Evolutionary conservation across 108 stramenopile species (phyloP).

Genomic region (Pseudonitzschia pungens): DNA sequence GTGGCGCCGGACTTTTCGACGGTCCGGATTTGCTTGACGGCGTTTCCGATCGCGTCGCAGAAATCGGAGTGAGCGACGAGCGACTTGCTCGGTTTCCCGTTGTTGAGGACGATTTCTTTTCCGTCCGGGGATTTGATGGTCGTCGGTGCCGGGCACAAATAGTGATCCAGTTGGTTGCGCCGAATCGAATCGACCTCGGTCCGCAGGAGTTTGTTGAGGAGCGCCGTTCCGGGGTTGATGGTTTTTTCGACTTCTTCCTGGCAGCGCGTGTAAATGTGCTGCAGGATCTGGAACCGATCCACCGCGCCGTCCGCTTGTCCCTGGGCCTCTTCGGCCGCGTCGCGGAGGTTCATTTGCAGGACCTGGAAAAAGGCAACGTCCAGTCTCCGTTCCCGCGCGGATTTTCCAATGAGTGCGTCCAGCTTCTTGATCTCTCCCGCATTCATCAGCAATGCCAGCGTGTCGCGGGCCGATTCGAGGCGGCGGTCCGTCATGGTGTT

Average conservation of each 20-base stretch:
- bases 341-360: slow-evolving; percentile 71
- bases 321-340: slow-evolving; percentile 46
- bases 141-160: slow-evolving; percentile 68
- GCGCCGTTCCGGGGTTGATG: slow-evolving; percentile 71
- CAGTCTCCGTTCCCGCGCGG: slow-evolving; percentile 65
- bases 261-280: slow-evolving; percentile 85
- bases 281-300: slow-evolving; percentile 67
- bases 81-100: slow-evolving; percentile 23
- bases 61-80: slow-evolving; percentile 68
- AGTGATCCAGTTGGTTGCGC: slow-evolving; percentile 69
- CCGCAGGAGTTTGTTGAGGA: slow-evolving; percentile 79
- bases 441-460: slow-evolving; percentile 54
- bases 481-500: slow-evolving; percentile 52
- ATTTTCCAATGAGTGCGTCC: slow-evolving; percentile 77
- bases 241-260: slow-evolving; percentile 86
- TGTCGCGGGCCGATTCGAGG: slow-evolving; percentile 51
- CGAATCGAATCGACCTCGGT: slow-evolving; percentile 77
- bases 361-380: slow-evolving; percentile 86
- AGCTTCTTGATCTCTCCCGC: slow-evolving; percentile 84
- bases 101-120: slow-evolving; percentile 55
- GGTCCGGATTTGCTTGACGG: slow-evolving; percentile 74
- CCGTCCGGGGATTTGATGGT: slow-evolving; percentile 76
- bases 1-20: slow-evolving; percentile 70
- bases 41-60: slow-evolving; percentile 57
- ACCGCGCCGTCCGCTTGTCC: slow-evolving; percentile 29